A percentile compares a stretch with the other conserved stretches of the same genome.
These are phyloP conservation scores for Amyloporia xantha DNA, from an alignment of 768 basidiomycete species.

Conservation along the genomic window DNA sequence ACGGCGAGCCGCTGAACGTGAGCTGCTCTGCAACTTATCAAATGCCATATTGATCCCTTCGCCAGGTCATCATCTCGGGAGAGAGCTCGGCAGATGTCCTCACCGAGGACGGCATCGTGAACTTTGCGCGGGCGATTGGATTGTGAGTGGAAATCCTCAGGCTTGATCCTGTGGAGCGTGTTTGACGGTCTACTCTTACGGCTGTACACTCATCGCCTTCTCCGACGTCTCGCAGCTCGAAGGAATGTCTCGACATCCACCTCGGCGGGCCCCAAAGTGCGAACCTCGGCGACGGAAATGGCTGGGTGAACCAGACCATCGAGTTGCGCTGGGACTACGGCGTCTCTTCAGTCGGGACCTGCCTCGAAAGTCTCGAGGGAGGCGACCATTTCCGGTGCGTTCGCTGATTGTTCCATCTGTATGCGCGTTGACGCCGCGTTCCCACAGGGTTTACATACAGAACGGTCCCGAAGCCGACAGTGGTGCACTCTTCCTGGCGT, in stretches of 20 bases:
- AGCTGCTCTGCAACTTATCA: background rate
- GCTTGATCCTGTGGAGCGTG: background rate
- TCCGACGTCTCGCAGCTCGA: conserved; percentile 29
- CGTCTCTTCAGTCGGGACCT: conserved; percentile 31
- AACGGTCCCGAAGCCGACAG: conserved; percentile 24
- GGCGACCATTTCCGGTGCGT: conserved; percentile 41
- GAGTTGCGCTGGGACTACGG: conserved; percentile 41
- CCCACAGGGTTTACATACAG: conserved; percentile 23
- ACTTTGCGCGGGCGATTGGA: conserved; percentile 54
- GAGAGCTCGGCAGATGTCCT: conserved; percentile 51
- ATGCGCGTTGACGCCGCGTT: background rate
- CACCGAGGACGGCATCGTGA: conserved; percentile 48
- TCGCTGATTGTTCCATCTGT: background rate
- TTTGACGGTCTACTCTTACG: background rate
- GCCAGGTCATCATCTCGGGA: conserved; percentile 57
- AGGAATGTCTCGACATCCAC: conserved; percentile 34
- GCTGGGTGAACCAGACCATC: conserved; percentile 35
- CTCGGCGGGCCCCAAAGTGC: conserved; percentile 31
- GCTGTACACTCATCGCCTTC: background rate
- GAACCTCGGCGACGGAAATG: conserved; percentile 46
- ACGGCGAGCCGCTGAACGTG: conserved; percentile 43
- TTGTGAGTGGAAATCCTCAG: conserved; percentile 55
- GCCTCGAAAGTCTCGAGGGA: conserved; percentile 32
- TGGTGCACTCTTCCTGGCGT: conserved; percentile 31
- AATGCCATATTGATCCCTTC: background rate